phyloP scores from a whole-genome alignment of 2,329 filamentous ascomycete genomes.

The Pleurostoma richardsiae region DNA sequence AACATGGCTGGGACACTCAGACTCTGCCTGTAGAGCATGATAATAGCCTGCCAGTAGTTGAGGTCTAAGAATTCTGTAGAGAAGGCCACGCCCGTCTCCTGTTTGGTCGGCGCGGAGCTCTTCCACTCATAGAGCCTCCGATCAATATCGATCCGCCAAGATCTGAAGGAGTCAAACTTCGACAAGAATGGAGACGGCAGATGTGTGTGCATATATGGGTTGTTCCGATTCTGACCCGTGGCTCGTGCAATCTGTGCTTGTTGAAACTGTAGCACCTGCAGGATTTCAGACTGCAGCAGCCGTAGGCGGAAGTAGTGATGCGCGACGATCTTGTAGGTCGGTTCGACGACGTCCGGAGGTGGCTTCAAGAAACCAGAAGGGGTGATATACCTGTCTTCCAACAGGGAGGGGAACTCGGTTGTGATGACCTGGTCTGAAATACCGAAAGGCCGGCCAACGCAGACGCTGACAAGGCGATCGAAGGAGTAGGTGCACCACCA shows the following conservation, averaged over 20 bases:
- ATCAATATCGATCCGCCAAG: slow-evolving; percentile 87
- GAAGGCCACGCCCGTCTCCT: slow-evolving; percentile 82
- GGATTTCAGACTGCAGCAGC: slow-evolving; percentile 86
- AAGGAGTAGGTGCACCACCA: slow-evolving; percentile 99
- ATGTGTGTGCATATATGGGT: slow-evolving; percentile 71
- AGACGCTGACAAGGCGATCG: slow-evolving; percentile 90
- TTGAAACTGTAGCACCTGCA: slow-evolving; percentile 89
- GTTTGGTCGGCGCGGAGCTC: slow-evolving; percentile 68
- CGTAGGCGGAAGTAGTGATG: slow-evolving; percentile 90
- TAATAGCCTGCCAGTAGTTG: slow-evolving; percentile 97
- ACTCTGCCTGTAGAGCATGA: slow-evolving; percentile 92
- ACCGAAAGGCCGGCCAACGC: slow-evolving; percentile 87
- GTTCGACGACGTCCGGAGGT: slow-evolving; percentile 48
- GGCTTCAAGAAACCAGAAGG: slow-evolving; percentile 66
- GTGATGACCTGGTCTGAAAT: slow-evolving; percentile 96
- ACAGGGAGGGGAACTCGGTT: slow-evolving; percentile 83
- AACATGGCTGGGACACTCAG: slow-evolving; percentile 80
- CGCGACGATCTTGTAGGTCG: slow-evolving; percentile 86
- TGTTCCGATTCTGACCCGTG: slow-evolving; percentile 56
- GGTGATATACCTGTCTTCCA: slow-evolving; percentile 87
- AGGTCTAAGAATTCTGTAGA: slow-evolving; percentile 85
- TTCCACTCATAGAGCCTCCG: slow-evolving; percentile 82
- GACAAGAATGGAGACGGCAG: slow-evolving; percentile 81
- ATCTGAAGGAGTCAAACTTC: slow-evolving; percentile 78
- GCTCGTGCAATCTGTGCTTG: slow-evolving; percentile 76